Evolutionary conservation across 352 stramenopile species (phyloP), one percentile per base, ranked within the genome.

Genomic region (Phytophthora litchii): DNA sequence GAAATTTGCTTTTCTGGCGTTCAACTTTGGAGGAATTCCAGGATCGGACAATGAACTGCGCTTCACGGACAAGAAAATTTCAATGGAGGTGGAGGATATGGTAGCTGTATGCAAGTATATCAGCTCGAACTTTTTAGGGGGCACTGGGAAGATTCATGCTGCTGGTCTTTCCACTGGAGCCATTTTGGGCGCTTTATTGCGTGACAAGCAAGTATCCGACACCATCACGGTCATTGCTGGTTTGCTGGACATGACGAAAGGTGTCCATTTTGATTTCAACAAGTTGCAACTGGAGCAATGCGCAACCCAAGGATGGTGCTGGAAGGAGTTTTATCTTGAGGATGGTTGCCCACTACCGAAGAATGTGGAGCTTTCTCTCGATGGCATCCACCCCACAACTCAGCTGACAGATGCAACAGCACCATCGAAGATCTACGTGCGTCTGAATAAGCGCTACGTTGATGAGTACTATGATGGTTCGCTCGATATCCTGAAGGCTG

Each of bases 261-360:
- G 78, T 31, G 77, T 89, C 13, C 36, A 64, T 3, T 84, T 79
- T 40, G 83, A 93, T 40, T 89, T 93, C 48, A 76, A 70, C 7
- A 43, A 60, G 8, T 14, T 60, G 46, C 83, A 91, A 61, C 46
- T 81, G 38, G 53, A 74, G 29, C 72, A 89, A 29, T 71, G 72
- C 13, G 54, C 70, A 3, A 13, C 13, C 3, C 46, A 69, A 27
- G 76, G 74, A 17, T 72, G 62, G 46, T 92, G 83, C 63, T 85
- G 76, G 73, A 90, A 87, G 41, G 80, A 88, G 51, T 92, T 89
- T 47, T 91, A 88, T 36, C 67, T 89, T 1, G 70, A 78, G 11
- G 59, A 79, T 8, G 63, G 51, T 3, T 83, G 67, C 56, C 42
- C 64, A n/a, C 36, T 83, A 16, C 76, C 73, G 0, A 54, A 60